Evolutionary conservation across 139 green algal species (phyloP).

Genomic region (Closterium sp.): DNA sequence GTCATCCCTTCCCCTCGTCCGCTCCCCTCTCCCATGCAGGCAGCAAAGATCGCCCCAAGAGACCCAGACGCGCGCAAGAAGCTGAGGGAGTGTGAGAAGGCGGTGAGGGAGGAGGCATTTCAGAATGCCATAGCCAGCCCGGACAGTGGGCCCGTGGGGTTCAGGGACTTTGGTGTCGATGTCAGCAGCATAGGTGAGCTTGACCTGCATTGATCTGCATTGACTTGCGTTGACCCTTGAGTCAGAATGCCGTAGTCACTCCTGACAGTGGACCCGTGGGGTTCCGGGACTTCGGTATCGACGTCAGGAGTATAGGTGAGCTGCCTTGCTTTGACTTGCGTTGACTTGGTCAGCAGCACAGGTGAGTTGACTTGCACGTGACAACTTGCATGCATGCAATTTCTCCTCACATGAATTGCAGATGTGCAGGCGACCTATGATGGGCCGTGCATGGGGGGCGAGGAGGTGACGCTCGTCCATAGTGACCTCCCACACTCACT

Average conservation of each 20-base stretch:
- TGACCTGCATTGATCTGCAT: not conserved
- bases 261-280: not conserved
- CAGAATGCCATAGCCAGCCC: not conserved
- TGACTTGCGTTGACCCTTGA: not conserved
- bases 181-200: not conserved
- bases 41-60: constrained; percentile 28
- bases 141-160: not conserved
- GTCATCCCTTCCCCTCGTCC: too few species aligned
- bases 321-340: not conserved
- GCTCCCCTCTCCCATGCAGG: constrained; percentile 27
- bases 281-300: not conserved
- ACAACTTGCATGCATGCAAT: too few species aligned
- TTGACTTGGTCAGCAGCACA: not conserved
- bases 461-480: constrained; percentile 69
- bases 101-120: constrained; percentile 34
- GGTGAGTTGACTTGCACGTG: constrained; percentile 8
- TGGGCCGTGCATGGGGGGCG: constrained; percentile 78
- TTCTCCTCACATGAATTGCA: too few species aligned
- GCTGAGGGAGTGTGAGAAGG: constrained; percentile 84
- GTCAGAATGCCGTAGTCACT: not conserved
- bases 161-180: not conserved
- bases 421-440: constrained; percentile 80
- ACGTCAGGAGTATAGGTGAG: not conserved
- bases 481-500: too few species aligned
- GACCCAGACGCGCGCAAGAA: constrained; percentile 89